Evolutionary conservation across 768 basidiomycete genomes (phyloP).

Genomic region (Hygrophorus pudorinus): DNA sequence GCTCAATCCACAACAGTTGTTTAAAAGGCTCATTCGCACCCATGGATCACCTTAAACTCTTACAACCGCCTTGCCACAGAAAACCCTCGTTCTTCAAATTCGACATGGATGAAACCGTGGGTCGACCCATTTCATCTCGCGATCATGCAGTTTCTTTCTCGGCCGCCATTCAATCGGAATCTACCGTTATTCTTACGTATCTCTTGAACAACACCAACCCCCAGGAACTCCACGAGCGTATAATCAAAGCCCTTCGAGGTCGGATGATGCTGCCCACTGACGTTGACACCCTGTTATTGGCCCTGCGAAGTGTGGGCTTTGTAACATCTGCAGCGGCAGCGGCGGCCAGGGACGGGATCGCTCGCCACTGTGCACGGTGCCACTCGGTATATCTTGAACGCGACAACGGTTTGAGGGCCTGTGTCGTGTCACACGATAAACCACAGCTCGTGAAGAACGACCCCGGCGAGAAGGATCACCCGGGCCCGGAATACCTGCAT

Average conservation of each 20-base stretch:
- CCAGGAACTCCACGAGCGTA: slow-evolving; percentile 9
- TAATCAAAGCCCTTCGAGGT: slow-evolving; percentile 3
- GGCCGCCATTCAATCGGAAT: slow-evolving; percentile 6
- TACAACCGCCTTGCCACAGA: no score
- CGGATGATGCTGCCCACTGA: slow-evolving; percentile 5
- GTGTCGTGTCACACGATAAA: slow-evolving; percentile 7
- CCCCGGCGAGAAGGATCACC: no score
- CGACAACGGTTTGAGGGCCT: slow-evolving; percentile 12
- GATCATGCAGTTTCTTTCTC: slow-evolving; percentile 5
- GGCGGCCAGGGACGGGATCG: slow-evolving; percentile 5
- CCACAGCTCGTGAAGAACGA: slow-evolving; percentile 2
- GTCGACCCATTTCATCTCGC: background rate
- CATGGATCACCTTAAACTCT: no score
- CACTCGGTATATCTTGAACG: slow-evolving; percentile 14
- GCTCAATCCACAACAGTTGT: no score
- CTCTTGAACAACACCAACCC: slow-evolving; percentile 11
- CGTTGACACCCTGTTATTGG: slow-evolving; percentile 9
- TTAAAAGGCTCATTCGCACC: no score
- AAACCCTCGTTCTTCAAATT: no score
- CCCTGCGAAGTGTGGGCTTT: slow-evolving; percentile 10
- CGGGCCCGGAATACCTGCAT: background rate
- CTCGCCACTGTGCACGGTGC: slow-evolving; percentile 16
- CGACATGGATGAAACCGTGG: no score
- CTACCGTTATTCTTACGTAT: slow-evolving; percentile 10
- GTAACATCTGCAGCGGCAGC: slow-evolving; percentile 1